phyloP scores from a whole-genome alignment of 2,329 filamentous ascomycete species.

The Sclerotinia subarctica region DNA sequence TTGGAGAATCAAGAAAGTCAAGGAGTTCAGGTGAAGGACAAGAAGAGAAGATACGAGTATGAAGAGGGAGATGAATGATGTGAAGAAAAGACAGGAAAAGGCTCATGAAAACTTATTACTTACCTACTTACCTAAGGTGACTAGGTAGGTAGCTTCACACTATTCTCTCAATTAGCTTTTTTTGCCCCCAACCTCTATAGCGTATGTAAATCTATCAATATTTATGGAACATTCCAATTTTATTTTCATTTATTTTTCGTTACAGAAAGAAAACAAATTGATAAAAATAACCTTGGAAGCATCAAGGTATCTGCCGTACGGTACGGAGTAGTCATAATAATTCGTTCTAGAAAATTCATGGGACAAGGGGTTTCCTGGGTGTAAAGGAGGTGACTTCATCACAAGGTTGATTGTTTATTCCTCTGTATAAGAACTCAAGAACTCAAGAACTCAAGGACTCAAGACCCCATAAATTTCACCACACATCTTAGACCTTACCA shows the following conservation, averaged over 20 bases:
- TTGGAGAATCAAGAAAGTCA: background rate
- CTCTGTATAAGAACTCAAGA: background rate
- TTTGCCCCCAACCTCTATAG: background rate
- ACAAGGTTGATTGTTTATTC: too few species aligned
- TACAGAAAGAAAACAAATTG: background rate
- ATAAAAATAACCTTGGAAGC: background rate
- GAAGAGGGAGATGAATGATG: background rate
- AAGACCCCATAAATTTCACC: background rate
- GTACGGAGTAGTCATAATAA: too few species aligned
- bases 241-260: slow-evolving; percentile 10
- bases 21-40: background rate
- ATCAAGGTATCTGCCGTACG: background rate
- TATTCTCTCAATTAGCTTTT: background rate
- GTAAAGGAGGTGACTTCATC: slow-evolving; percentile 10
- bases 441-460: too few species aligned
- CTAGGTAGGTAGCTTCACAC: background rate
- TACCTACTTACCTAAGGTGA: background rate
- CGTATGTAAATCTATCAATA: background rate
- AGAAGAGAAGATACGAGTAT: too few species aligned
- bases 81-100: background rate
- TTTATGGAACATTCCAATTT: slow-evolving; percentile 5
- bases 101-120: too few species aligned
- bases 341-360: background rate
- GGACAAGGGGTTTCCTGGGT: slow-evolving; percentile 5
- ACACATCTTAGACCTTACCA: background rate